These are phyloP conservation scores for Scenedesmus sp. DNA, from an alignment of 163 green algal genomes.

Conservation along the genomic window DNA sequence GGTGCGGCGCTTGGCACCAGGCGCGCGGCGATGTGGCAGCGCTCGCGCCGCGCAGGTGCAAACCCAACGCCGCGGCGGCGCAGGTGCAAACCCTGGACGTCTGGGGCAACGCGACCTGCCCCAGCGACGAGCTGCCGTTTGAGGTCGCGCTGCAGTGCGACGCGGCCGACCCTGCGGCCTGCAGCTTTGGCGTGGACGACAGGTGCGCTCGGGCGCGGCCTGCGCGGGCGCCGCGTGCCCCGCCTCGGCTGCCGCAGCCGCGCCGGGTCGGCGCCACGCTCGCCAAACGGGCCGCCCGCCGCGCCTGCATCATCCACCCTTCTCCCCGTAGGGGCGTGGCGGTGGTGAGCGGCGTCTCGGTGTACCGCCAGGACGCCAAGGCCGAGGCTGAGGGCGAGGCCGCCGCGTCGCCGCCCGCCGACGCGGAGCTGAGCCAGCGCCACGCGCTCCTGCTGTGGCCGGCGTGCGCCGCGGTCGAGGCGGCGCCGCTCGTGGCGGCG, in stretches of 20 bases:
- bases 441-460: conserved; percentile 16
- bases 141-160: conserved; percentile 48
- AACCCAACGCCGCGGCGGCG: not conserved
- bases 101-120: conserved; percentile 67
- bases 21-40: not conserved
- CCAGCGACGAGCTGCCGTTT: conserved; percentile 51
- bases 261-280: no score
- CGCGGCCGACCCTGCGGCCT: conserved; percentile 34
- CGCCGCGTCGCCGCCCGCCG: conserved; percentile 12
- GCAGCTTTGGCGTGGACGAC: conserved; percentile 15
- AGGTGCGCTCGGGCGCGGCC: conserved; percentile 45
- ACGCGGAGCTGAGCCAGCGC: not conserved
- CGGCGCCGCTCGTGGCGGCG: conserved; percentile 20
- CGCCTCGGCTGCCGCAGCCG: not conserved
- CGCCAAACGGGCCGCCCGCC: no score
- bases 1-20: conserved; percentile 10
- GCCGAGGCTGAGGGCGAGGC: not conserved
- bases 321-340: conserved; percentile 24
- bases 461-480: conserved; percentile 21
- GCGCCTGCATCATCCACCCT: no score
- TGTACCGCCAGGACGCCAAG: not conserved
- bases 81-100: conserved; percentile 60
- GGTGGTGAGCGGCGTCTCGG: conserved; percentile 1
- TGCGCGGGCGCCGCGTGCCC: no score
- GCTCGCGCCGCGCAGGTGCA: no score